A percentile compares a stretch with the other conserved stretches of the same genome.
Evolutionary conservation across 2,329 filamentous ascomycete species (phyloP).

Genomic region (Phaeosphaeriaceae sp.): DNA sequence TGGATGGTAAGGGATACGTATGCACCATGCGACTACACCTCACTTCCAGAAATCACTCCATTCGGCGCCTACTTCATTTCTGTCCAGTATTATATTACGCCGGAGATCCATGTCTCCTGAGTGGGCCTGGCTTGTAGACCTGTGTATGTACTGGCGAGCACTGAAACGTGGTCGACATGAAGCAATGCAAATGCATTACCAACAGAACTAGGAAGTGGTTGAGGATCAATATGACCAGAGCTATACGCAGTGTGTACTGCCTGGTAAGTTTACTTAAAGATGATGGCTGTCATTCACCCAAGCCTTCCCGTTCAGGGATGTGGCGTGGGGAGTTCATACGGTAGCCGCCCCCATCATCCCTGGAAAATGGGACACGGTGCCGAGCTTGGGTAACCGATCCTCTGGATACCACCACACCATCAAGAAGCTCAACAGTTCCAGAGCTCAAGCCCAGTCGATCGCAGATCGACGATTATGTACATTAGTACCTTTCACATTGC

Average conservation of each 20-base stretch:
- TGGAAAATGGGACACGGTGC: slow-evolving; percentile 18
- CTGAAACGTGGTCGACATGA: not conserved
- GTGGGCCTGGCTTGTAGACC: not conserved
- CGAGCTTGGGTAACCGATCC: slow-evolving; percentile 24
- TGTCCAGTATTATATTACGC: not conserved
- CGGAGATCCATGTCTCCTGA: too few relatives aligned
- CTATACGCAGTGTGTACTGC: slow-evolving; percentile 4
- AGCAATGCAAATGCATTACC: slow-evolving; percentile 21
- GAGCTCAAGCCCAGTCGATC: slow-evolving; percentile 17
- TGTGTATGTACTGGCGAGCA: too few relatives aligned
- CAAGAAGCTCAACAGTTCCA: slow-evolving; percentile 13
- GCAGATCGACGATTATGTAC: slow-evolving; percentile 6
- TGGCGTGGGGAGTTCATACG: slow-evolving; percentile 18
- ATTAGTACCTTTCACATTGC: slow-evolving; percentile 3
- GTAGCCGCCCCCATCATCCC: slow-evolving; percentile 24
- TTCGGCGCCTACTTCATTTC: not conserved
- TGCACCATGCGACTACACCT: slow-evolving; percentile 13
- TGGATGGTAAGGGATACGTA: slow-evolving; percentile 4
- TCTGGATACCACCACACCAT: slow-evolving; percentile 22
- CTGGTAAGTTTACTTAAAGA: slow-evolving; percentile 6
- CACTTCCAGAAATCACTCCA: slow-evolving; percentile 36
- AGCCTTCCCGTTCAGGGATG: slow-evolving; percentile 14
- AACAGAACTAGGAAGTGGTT: slow-evolving; percentile 25
- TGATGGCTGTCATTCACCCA: slow-evolving; percentile 18
- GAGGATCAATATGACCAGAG: slow-evolving; percentile 17